A percentile compares a stretch with the other conserved stretches of the same genome.
phyloP scores from a whole-genome alignment of 2,329 filamentous ascomycete species.

The Beauveria medogensis region DNA sequence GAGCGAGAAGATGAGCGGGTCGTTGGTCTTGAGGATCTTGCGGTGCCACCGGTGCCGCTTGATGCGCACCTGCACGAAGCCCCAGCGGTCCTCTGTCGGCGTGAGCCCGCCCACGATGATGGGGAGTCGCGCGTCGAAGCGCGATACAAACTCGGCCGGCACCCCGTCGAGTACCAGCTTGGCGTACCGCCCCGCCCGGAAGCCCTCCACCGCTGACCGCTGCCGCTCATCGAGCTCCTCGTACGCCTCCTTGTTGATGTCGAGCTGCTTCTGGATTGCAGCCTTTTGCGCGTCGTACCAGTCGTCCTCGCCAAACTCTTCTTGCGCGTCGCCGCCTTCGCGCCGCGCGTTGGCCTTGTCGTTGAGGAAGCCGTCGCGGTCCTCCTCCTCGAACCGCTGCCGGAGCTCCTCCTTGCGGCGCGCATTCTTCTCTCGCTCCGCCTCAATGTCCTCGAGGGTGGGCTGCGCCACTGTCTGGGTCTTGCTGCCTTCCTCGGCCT shows the following conservation, averaged over 20 bases:
- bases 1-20: constrained; percentile 92
- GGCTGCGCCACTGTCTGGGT: constrained; percentile 30
- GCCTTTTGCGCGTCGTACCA: constrained; percentile 99
- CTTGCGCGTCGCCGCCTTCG: constrained; percentile 60
- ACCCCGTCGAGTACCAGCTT: constrained; percentile 85
- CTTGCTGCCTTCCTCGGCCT: constrained; percentile 59
- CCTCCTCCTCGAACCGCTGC: constrained; percentile 92
- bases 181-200: constrained; percentile 85
- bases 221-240: constrained; percentile 79
- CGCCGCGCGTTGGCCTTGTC: constrained; percentile 72
- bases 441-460: constrained; percentile 55
- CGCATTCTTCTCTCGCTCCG: constrained; percentile 85
- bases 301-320: constrained; percentile 92
- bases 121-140: constrained; percentile 75
- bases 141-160: constrained; percentile 78
- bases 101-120: constrained; percentile 87
- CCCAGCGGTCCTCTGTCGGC: constrained; percentile 89
- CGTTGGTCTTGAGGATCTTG: constrained; percentile 97
- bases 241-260: constrained; percentile 94
- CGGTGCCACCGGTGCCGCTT: constrained; percentile 99
- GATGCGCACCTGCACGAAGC: constrained; percentile 90
- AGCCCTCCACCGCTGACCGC: constrained; percentile 77
- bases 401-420: constrained; percentile 90
- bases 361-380: constrained; percentile 90
- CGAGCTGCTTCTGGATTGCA: constrained; percentile 85